Evolutionary conservation across 306 rosid species (phyloP).

Genomic region (Fragaria nilgerrensis): DNA sequence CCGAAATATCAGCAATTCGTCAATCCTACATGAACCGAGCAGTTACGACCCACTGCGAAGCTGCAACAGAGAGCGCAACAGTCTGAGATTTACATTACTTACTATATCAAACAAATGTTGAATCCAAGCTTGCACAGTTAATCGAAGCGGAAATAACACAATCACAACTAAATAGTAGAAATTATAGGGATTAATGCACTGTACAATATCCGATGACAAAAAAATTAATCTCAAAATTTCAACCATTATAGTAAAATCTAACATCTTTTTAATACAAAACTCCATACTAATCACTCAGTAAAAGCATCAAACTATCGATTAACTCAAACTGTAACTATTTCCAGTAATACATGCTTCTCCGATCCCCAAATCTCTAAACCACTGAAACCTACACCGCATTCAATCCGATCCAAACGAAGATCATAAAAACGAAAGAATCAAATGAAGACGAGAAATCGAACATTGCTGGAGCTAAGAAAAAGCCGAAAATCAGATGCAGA

Average conservation of each 20-base stretch:
- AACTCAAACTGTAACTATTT: background rate
- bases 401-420: background rate
- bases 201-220: background rate
- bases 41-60: conserved; percentile 36
- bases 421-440: background rate
- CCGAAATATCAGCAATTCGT: background rate
- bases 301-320: background rate
- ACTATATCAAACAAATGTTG: background rate
- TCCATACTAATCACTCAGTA: background rate
- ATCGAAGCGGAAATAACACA: background rate
- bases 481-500: conserved; percentile 13
- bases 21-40: conserved; percentile 17
- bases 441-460: conserved; percentile 18
- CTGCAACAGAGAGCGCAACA: conserved; percentile 38
- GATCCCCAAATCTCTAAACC: background rate
- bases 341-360: background rate
- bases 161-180: background rate
- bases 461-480: background rate
- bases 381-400: background rate
- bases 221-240: background rate
- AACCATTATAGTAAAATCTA: background rate
- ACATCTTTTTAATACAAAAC: background rate
- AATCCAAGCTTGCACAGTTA: background rate
- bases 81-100: background rate
- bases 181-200: background rate